Conservation (phyloP, 179 eudicot species). For the Amaranthus tricolor region DNA sequence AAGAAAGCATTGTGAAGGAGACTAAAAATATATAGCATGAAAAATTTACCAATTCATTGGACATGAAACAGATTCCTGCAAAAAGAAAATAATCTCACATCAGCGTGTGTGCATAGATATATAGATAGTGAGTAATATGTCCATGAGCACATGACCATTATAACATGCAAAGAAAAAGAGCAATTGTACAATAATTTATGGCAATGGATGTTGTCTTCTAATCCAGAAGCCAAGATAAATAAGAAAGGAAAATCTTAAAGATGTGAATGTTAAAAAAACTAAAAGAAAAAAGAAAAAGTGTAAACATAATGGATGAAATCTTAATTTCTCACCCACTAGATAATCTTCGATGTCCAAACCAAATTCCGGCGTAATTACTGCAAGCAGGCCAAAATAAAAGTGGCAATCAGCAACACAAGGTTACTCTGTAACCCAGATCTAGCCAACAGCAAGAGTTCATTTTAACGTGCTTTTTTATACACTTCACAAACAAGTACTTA, state of each 20-base stretch:
- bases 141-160: background rate
- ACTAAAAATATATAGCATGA: background rate
- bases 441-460: background rate
- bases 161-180: background rate
- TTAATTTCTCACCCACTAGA: slow-evolving; percentile 73
- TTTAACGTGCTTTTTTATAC: background rate
- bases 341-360: slow-evolving; percentile 92
- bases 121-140: background rate
- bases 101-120: slow-evolving; percentile 20
- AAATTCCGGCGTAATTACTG: slow-evolving; percentile 75
- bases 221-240: background rate
- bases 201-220: background rate
- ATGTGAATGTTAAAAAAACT: background rate
- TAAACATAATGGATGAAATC: background rate
- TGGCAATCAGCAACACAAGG: slow-evolving; percentile 3
- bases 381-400: slow-evolving; percentile 19
- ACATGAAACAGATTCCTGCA: slow-evolving; percentile 98
- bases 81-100: slow-evolving; percentile 18
- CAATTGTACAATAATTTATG: background rate
- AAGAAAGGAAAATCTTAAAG: background rate
- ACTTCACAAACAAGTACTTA: slow-evolving; percentile 1
- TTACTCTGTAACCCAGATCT: background rate
- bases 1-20: background rate
- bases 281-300: background rate
- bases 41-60: slow-evolving; percentile 80